Evolutionary conservation across 768 basidiomycete species (phyloP), one percentile per base, ranked within the genome.

Genomic region (Gautieria morchelliformis): DNA sequence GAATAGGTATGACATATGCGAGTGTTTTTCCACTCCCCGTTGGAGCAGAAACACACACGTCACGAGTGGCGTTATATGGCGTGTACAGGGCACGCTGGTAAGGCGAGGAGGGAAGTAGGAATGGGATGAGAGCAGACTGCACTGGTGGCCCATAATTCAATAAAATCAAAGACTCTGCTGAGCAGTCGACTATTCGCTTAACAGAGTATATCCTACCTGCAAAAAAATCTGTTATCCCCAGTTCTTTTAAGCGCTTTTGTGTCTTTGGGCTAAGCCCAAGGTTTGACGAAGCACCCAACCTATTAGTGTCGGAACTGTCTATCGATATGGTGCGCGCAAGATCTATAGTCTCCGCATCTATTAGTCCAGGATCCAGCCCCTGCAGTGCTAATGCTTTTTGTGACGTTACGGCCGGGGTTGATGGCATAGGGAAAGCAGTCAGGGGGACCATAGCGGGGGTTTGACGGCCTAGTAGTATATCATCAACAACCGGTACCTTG

Each of bases 21-120:
- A 99, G 77, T 0, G 95, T 99, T 70, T 99, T 99, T 0, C 96
- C 96, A 63, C 93, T 96, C 22, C 96, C 96, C 0, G 96, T 99
- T 0, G 96, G 96, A 1, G 96, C 96, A 8, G 93, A 96, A 12
- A 95, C 89, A 63, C 93, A 94, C 12, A 93, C 78, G 70, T 99
- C 96, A 27, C 77, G 77, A 27, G 84, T 84, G 37, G 81, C 77
- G 57, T 78, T 67, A 63, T 80, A 84, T 0, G 89, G 84, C 44
- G 77, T 72, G 64, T 91, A 90, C 10, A 93, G 69, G 1, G 74
- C 68, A 51, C 73, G 67, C 41, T 76, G 68, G 4, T 68, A 62
- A 9, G 67, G 62, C 17, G 75, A 66, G 49, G 72, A 52, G 15
- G 78, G 75, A 14, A 94, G 77, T 0, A 98, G 75, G 65, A 92